Evolutionary conservation across 352 stramenopile genomes (phyloP), one percentile per base, ranked within the genome.

Genomic region (Globisporangium perplexum): DNA sequence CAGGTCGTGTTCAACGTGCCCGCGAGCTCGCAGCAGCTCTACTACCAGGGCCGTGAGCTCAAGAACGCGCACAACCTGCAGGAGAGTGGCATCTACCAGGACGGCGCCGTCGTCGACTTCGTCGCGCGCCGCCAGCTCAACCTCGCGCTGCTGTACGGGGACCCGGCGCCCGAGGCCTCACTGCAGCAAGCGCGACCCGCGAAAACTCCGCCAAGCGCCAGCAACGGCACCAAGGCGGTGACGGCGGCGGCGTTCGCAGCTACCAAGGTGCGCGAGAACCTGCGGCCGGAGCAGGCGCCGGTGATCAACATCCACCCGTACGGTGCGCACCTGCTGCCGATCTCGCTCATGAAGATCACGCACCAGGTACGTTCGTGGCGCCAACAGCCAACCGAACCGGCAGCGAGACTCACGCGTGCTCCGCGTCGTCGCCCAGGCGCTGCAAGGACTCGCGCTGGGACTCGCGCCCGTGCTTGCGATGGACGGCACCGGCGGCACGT

Each of bases 401-500:
- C 2, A 38, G 18, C 30, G 30, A 12, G 10, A 35, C 30, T 35
- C 30, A 35, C 10, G 30, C 30, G 7, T 35, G 10, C 28, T 12
- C 30, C 30, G 6, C 30, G 8, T 35, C 30, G 8, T 12, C 30
- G 7, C 30, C 10, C 14, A 96, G 69, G 74, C 95, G 50, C 69
- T 96, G 42, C 82, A 96, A 72, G 93, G 83, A 2, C 74, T 98
- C n/a, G 74, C 83, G 7, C 56, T 98, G 23, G 93, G 93, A 1
- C 70, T 97, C 38, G 96, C 96, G 49, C 95, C 95, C 2, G 83
- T 94, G 12, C 67, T 98, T 7, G 86, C 92, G 2, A 88, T 98
- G 63, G 96, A 99, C 67, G 96, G 97, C 55, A 98, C 90, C 0
- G 96, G 97, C n/a, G 97, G 97, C 47, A 98, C 95, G 17, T 99